Base-by-base conservation (phyloP, 108 stramenopile species). In the Fragilaria radians region DNA sequence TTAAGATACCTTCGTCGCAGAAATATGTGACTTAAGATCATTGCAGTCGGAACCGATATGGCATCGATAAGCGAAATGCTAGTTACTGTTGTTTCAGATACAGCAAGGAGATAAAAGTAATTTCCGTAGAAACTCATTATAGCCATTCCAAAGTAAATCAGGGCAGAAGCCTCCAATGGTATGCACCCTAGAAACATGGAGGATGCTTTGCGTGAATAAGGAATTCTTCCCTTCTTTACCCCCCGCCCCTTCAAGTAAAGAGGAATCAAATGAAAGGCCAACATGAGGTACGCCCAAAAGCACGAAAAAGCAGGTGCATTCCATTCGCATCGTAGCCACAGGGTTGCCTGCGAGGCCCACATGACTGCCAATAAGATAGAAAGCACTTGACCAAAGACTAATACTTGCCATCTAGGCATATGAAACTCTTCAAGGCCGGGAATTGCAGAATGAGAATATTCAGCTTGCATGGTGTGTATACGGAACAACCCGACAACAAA, bases 71-170 rank as follows among this genome's bases (percentile, higher is more conserved):
- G 2, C 25, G 26, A 26, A 27, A 26, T 52, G 26, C 26, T 26
- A 23, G 52, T 26, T 23, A 52, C 3, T 3, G 52, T 25, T 1
- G 52, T 26, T 18, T 26, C 18, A 3, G 22, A 2, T 18, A 52
- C 22, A 26, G 52, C 52, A 3, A 22, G 22, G 1, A 52, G 24
- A 27, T 3, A 22, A 17, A 23, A 2, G 4, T 7, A 52, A 27
- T 52, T 52, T 52, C 52, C 52, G 17, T 52, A 22, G 22, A 52
- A 22, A 27, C 26, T 26, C 22, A 26, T 18, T 18, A 52, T 1
- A 23, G 52, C 52, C 52, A 52, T 52, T 2, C 22, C 22, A 52
- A 52, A 52, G 26, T 52, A 52, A 23, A 26, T 26, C 52, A 23
- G 27, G 27, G 52, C 25, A 2, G 52, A 26, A 1, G 52, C 52